These are phyloP conservation scores for Brassica incana DNA, from an alignment of 345 rosid species.

Conservation along the genomic window DNA sequence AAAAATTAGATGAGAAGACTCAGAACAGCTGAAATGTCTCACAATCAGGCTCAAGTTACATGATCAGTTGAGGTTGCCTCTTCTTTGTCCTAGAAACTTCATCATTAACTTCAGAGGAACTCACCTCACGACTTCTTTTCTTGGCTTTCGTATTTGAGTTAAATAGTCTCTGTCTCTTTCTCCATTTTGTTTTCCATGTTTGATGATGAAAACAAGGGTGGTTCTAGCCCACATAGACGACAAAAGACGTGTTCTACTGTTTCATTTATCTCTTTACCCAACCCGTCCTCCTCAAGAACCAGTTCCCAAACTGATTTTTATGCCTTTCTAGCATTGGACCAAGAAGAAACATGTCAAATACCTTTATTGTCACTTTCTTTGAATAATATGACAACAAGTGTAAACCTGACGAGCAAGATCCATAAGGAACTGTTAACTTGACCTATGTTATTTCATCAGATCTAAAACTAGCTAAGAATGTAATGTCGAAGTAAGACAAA, in stretches of 20 bases:
- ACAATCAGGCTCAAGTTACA: slow-evolving; percentile 17
- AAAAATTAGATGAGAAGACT: not conserved
- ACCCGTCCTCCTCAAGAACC: slow-evolving; percentile 72
- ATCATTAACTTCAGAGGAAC: slow-evolving; percentile 47
- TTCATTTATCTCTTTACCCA: slow-evolving; percentile 67
- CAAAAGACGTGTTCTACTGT: slow-evolving; percentile 73
- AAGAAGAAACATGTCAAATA: not conserved
- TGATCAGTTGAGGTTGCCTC: slow-evolving; percentile 20
- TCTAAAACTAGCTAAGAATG: not conserved
- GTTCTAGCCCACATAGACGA: slow-evolving; percentile 74
- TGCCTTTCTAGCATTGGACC: slow-evolving; percentile 89
- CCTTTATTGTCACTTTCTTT: not conserved
- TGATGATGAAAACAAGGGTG: slow-evolving; percentile 58
- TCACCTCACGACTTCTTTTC: slow-evolving; percentile 62
- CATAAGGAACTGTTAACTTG: not conserved
- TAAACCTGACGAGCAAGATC: not conserved
- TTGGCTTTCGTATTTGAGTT: slow-evolving; percentile 46
- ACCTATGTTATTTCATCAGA: not conserved
- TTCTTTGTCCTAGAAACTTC: not conserved
- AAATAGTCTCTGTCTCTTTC: slow-evolving; percentile 40
- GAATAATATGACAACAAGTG: not conserved
- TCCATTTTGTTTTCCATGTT: slow-evolving; percentile 41
- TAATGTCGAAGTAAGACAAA: not conserved
- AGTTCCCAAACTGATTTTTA: slow-evolving; percentile 96
- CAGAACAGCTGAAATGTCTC: not conserved